Conservation (phyloP, 2,329 filamentous ascomycete genomes). For the Drechslerella stenobrocha region DNA sequence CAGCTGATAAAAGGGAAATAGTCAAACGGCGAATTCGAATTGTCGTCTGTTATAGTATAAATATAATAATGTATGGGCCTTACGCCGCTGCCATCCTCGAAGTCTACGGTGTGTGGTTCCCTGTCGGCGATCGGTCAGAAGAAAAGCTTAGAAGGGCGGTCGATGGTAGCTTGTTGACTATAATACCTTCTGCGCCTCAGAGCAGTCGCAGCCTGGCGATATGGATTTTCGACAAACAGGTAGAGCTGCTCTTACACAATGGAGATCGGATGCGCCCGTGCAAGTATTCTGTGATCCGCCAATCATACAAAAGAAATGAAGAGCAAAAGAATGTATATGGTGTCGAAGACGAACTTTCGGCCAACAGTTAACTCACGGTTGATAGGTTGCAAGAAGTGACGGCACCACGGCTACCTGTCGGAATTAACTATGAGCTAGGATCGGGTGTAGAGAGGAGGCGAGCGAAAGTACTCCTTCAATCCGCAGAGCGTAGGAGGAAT, state of each 20-base stretch:
- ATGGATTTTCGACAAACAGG: too few relatives aligned
- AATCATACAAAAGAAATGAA: neutral
- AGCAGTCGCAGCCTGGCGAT: neutral
- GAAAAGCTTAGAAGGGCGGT: neutral
- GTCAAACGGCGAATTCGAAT: neutral
- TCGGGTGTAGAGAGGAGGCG: constrained; percentile 7
- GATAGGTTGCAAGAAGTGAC: neutral
- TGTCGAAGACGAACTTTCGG: neutral
- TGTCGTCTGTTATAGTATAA: constrained; percentile 1
- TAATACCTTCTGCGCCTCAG: neutral
- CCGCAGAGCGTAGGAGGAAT: constrained; percentile 6
- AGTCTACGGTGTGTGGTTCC: neutral
- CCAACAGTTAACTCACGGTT: neutral
- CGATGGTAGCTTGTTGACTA: neutral
- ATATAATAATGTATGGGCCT: neutral
- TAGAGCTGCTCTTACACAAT: too few relatives aligned
- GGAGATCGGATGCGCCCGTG: neutral
- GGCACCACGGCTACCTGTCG: too few relatives aligned
- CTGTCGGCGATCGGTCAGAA: neutral
- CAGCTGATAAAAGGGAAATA: neutral
- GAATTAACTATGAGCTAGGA: neutral
- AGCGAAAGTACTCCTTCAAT: neutral
- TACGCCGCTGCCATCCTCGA: neutral
- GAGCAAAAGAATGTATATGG: neutral
- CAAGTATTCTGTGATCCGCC: neutral